Evolutionary conservation across 169 alveolate genomes (phyloP).

Genomic region (Plasmodium knowlesi): DNA sequence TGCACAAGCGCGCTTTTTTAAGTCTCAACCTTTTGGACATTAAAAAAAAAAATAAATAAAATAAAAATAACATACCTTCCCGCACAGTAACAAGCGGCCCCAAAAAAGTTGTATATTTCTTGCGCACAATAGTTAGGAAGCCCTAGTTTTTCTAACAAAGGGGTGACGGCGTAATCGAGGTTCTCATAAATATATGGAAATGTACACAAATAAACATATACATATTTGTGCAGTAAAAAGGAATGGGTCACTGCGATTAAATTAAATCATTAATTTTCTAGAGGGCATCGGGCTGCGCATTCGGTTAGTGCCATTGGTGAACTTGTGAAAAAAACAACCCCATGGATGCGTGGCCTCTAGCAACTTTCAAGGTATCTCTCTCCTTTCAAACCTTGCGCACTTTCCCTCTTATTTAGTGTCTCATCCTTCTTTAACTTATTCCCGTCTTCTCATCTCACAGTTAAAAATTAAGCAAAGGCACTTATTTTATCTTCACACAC

Average conservation of each 20-base stretch:
- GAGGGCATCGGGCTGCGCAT: background rate
- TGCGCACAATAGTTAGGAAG: background rate
- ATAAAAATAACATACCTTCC: background rate
- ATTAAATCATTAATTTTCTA: background rate
- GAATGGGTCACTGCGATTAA: background rate
- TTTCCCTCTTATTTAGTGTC: background rate
- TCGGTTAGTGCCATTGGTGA: background rate
- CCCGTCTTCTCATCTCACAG: background rate
- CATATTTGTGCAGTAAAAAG: background rate
- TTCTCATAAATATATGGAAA: background rate
- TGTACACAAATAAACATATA: no score
- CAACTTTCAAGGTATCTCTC: background rate
- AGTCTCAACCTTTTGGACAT: conserved; percentile 1
- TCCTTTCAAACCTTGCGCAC: background rate
- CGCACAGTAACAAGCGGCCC: background rate
- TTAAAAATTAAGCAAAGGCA: background rate
- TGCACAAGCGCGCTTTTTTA: background rate
- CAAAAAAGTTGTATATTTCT: background rate
- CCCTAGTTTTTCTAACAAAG: background rate
- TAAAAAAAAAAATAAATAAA: background rate
- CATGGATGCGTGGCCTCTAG: no score
- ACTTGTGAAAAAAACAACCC: background rate
- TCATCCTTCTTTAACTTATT: background rate
- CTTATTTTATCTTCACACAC: background rate
- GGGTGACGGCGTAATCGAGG: background rate